These are phyloP conservation scores for Globisporangium uncinulatum DNA, from an alignment of 352 stramenopile species.

Conservation along the genomic window DNA sequence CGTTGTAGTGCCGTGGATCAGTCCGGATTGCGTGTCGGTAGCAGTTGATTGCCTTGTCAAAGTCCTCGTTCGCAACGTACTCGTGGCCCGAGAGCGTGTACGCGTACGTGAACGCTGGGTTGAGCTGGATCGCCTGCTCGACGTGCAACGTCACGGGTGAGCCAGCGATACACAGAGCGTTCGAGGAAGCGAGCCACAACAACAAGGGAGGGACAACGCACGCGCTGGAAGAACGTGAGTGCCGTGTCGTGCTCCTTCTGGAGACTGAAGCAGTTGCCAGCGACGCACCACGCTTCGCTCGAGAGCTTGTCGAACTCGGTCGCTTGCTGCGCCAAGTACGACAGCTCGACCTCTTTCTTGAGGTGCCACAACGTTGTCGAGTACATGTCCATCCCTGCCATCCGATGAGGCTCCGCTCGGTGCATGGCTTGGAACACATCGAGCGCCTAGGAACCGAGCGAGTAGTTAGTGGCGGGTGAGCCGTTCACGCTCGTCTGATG, in stretches of 20 bases:
- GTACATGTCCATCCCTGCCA: constrained; percentile 93
- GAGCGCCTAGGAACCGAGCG: constrained; percentile 48
- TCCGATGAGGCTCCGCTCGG: constrained; percentile 86
- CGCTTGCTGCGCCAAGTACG: constrained; percentile 93
- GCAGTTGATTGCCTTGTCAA: constrained; percentile 95
- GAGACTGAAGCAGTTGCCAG: constrained; percentile 97
- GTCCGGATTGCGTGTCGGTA: constrained; percentile 93
- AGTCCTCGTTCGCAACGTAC: constrained; percentile 97
- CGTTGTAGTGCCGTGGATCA: constrained; percentile 92
- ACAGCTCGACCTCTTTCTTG: constrained; percentile 96
- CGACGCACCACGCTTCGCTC: constrained; percentile 94
- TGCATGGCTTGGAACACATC: constrained; percentile 89
- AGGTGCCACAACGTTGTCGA: constrained; percentile 96
- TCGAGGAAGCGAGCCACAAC: neutral
- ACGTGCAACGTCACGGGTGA: neutral
- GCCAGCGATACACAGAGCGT: neutral
- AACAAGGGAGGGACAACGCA: constrained; percentile 14
- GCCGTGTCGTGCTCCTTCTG: constrained; percentile 98
- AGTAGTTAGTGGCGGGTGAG: neutral
- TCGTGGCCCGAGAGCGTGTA: constrained; percentile 97
- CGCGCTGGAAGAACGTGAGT: constrained; percentile 94
- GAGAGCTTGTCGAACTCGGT: constrained; percentile 92
- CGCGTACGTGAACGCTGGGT: constrained; percentile 95
- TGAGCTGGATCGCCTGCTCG: constrained; percentile 88
- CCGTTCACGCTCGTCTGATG: neutral